phyloP scores from a whole-genome alignment of 768 basidiomycete genomes.

The Panellus pusillus region DNA sequence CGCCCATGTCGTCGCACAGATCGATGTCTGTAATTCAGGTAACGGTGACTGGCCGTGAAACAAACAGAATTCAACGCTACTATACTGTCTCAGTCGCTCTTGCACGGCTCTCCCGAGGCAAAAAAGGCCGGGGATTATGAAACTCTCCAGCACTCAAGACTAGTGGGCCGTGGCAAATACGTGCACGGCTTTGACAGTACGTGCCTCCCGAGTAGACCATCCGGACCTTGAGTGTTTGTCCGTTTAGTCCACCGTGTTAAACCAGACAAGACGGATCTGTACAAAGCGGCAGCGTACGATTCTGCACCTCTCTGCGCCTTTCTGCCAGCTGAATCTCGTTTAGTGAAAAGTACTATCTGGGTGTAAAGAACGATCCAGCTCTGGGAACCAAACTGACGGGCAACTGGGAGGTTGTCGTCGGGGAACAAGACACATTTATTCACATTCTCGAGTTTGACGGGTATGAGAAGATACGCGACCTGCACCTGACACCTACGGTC shows the following conservation, averaged over 20 bases:
- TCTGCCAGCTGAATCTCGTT: slow-evolving; percentile 8
- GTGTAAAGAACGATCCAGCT: slow-evolving; percentile 69
- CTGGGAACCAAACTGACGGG: slow-evolving; percentile 88
- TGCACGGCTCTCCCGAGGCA: slow-evolving; percentile 94
- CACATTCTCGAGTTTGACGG: slow-evolving; percentile 93
- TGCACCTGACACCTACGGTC: slow-evolving; percentile 69
- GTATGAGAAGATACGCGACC: slow-evolving; percentile 71
- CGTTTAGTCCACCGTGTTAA: slow-evolving; percentile 79
- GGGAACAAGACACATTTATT: slow-evolving; percentile 83
- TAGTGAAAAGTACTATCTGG: slow-evolving; percentile 83
- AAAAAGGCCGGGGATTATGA: slow-evolving; percentile 79
- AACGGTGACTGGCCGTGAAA: slow-evolving; percentile 22
- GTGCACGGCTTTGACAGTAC: slow-evolving; percentile 87
- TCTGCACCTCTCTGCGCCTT: background rate
- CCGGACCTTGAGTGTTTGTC: slow-evolving; percentile 1
- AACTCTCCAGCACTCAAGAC: slow-evolving; percentile 77
- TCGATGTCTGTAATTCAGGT: slow-evolving; percentile 65
- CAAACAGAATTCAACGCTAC: slow-evolving; percentile 25
- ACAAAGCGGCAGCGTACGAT: slow-evolving; percentile 85
- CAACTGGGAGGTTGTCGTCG: slow-evolving; percentile 89
- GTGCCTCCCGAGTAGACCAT: slow-evolving; percentile 25
- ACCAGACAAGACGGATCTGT: slow-evolving; percentile 77
- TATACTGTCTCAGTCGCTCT: slow-evolving; percentile 57
- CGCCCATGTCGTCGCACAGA: slow-evolving; percentile 34
- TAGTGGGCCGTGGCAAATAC: slow-evolving; percentile 93